These are phyloP conservation scores for Tetrahymena malaccensis DNA, from an alignment of 73 alveolate species.

Conservation along the genomic window DNA sequence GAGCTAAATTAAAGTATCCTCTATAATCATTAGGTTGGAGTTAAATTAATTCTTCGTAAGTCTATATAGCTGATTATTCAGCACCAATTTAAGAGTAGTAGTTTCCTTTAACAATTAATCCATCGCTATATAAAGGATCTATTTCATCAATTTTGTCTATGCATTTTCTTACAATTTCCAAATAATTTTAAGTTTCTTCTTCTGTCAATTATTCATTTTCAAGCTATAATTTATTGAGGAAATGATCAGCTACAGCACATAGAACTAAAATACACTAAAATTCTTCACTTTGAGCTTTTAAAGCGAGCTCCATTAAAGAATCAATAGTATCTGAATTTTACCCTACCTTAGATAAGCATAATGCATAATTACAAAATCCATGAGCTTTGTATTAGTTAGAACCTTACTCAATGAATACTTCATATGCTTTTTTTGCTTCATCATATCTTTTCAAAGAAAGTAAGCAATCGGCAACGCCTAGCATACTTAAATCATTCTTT, in stretches of 20 bases:
- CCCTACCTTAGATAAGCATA: background rate
- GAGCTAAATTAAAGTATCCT: background rate
- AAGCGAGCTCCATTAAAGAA: background rate
- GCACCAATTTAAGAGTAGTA: background rate
- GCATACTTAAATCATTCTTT: background rate
- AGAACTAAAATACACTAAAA: background rate
- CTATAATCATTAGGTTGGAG: background rate
- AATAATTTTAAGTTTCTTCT: background rate
- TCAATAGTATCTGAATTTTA: background rate
- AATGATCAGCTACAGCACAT: background rate
- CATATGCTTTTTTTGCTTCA: background rate
- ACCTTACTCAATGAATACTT: background rate
- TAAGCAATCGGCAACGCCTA: background rate
- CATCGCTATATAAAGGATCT: background rate
- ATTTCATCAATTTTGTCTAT: background rate
- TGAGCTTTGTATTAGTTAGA: background rate
- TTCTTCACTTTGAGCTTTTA: background rate
- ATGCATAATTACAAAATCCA: background rate
- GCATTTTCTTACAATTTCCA: background rate
- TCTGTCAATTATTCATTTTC: background rate
- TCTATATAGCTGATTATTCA: background rate
- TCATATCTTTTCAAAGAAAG: background rate
- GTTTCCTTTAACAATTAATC: background rate
- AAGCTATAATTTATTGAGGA: background rate
- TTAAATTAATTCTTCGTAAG: background rate